Evolutionary conservation across 192 early-diverging fungal species (phyloP).

Genomic region (Podila epigama): DNA sequence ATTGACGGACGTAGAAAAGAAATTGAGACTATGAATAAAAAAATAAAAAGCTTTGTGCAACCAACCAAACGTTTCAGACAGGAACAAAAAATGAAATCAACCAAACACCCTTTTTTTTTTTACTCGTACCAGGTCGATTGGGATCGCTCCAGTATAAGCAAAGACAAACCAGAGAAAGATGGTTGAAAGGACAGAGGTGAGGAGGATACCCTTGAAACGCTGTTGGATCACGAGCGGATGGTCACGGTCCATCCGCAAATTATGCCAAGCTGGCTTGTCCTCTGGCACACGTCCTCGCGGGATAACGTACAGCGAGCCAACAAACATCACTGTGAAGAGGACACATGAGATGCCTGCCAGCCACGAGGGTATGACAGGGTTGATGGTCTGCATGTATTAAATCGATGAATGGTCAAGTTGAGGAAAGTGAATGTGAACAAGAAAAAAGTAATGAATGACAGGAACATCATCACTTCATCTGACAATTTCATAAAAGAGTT

Average conservation of each 20-base stretch:
- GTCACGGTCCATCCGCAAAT: constrained; percentile 41
- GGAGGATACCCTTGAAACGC: constrained; percentile 56
- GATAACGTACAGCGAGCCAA: constrained; percentile 65
- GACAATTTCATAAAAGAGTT: no score
- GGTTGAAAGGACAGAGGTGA: constrained; percentile 46
- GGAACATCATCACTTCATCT: no score
- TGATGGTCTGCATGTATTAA: constrained; percentile 15
- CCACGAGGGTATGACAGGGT: constrained; percentile 15
- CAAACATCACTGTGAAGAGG: constrained; percentile 57
- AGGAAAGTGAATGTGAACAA: neutral
- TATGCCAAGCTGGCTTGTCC: constrained; percentile 8
- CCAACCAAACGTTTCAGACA: neutral
- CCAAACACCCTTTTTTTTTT: neutral
- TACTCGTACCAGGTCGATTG: constrained; percentile 9
- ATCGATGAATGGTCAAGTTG: neutral
- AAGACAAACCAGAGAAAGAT: constrained; percentile 48
- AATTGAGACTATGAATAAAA: neutral
- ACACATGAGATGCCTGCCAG: constrained; percentile 54
- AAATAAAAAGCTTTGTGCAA: neutral
- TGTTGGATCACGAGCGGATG: constrained; percentile 62
- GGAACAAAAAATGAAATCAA: neutral
- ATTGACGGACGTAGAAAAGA: no score
- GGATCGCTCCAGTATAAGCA: constrained; percentile 4
- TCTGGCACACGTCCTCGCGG: constrained; percentile 1
- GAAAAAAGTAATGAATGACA: neutral